Conservation (phyloP, 192 early-diverging fungal species). For the Coemansia sp. region DNA sequence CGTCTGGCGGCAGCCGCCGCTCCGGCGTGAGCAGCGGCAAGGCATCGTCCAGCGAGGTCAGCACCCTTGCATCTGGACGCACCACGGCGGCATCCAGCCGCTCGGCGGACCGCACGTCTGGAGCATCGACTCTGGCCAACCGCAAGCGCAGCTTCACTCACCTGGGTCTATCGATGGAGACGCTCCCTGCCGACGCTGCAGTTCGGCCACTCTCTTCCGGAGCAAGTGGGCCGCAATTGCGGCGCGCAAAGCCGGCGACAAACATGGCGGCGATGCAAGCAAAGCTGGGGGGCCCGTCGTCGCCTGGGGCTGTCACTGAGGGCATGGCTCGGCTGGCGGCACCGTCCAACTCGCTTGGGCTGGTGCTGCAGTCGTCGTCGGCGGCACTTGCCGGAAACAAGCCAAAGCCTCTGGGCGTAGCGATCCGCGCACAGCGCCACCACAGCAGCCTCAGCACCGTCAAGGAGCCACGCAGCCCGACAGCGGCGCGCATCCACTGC, state of each 20-base stretch:
- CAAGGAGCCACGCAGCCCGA: constrained; percentile 44
- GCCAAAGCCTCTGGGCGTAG: constrained; percentile 26
- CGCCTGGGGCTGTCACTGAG: constrained; percentile 15
- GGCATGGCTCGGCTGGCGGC: constrained; percentile 31
- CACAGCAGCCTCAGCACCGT: constrained; percentile 29
- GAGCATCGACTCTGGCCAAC: constrained; percentile 40
- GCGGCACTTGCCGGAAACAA: constrained; percentile 12
- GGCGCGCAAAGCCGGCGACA: constrained; percentile 37
- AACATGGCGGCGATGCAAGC: constrained; percentile 34
- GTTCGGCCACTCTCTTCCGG: constrained; percentile 10
- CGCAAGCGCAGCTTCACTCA: constrained; percentile 57
- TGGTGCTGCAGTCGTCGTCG: constrained; percentile 39
- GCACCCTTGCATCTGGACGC: constrained; percentile 16
- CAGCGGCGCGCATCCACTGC: constrained; percentile 22
- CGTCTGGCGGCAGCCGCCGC: constrained; percentile 48
- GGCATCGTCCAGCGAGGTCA: constrained; percentile 17
- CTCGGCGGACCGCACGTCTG: constrained; percentile 24
- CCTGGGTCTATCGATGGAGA: constrained; percentile 53
- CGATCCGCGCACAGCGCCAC: constrained; percentile 50
- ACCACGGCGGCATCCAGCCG: constrained; percentile 19
- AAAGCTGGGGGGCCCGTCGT: constrained; percentile 20
- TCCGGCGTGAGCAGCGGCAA: constrained; percentile 21
- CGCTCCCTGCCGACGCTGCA: constrained; percentile 17
- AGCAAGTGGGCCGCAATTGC: constrained; percentile 26
- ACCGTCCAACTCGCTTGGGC: constrained; percentile 50